These are phyloP conservation scores for Neurospora sp. DNA, from an alignment of 495 filamentous ascomycete species.

Conservation along the genomic window DNA sequence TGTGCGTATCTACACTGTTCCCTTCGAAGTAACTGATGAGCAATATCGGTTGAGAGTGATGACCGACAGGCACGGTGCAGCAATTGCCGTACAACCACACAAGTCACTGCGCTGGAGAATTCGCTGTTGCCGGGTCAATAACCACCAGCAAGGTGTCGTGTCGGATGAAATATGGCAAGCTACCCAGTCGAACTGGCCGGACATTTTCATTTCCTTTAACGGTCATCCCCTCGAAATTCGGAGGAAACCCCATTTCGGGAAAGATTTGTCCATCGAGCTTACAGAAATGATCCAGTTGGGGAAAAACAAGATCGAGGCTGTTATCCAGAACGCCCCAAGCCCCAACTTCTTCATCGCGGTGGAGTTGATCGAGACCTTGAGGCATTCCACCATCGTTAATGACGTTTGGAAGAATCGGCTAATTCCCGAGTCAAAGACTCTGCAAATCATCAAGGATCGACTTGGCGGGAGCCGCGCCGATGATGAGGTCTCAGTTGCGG, in stretches of 20 bases:
- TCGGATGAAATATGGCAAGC: neutral
- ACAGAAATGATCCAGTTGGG: slow-evolving; percentile 45
- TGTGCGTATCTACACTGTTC: slow-evolving; percentile 19
- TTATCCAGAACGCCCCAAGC: slow-evolving; percentile 31
- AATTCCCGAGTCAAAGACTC: slow-evolving; percentile 26
- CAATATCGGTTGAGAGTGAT: slow-evolving; percentile 13
- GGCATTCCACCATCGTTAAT: slow-evolving; percentile 39
- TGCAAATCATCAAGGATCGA: slow-evolving; percentile 40
- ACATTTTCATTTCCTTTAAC: slow-evolving; percentile 64
- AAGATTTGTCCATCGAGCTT: slow-evolving; percentile 67
- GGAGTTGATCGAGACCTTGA: slow-evolving; percentile 47
- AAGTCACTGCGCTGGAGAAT: slow-evolving; percentile 33
- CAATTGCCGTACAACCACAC: neutral
- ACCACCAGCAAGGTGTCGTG: neutral
- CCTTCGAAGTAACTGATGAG: slow-evolving; percentile 23
- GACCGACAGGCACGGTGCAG: neutral
- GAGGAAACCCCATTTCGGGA: slow-evolving; percentile 57
- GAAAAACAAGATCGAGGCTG: slow-evolving; percentile 48
- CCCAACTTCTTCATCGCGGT: slow-evolving; percentile 47
- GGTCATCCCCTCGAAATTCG: slow-evolving; percentile 43
- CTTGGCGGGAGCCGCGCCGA: slow-evolving; percentile 37
- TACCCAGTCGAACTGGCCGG: slow-evolving; percentile 51
- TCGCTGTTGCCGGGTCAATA: slow-evolving; percentile 20
- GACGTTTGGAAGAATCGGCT: slow-evolving; percentile 23
- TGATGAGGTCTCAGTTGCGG: slow-evolving; percentile 58